These are phyloP conservation scores for Davidsoniella eucalypti DNA, from an alignment of 2,329 filamentous ascomycete species.

Conservation along the genomic window DNA sequence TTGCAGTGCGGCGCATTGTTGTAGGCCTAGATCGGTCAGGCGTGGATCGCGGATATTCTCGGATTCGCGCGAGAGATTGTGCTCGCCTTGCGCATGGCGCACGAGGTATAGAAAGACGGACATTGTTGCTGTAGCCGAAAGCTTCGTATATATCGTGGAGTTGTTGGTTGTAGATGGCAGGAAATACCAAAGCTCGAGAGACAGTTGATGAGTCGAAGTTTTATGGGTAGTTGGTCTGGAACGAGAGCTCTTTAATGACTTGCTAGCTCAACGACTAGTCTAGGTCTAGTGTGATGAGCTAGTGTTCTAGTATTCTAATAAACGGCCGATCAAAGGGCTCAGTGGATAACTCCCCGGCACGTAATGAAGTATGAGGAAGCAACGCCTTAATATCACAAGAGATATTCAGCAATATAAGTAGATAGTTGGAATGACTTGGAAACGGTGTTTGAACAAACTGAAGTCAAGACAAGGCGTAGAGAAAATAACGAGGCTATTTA, in stretches of 20 bases:
- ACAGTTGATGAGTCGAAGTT: neutral
- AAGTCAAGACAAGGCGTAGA: no score
- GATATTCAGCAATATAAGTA: no score
- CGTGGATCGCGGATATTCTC: conserved; percentile 60
- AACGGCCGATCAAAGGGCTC: no score
- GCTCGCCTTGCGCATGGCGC: conserved; percentile 62
- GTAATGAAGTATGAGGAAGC: no score
- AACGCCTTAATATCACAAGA: no score
- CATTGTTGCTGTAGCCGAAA: conserved; percentile 21
- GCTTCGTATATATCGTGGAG: neutral
- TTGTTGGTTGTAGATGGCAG: neutral
- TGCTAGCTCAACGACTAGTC: no score
- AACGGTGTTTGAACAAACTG: no score
- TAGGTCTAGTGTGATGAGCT: no score
- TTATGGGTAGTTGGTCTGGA: neutral
- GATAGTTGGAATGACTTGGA: no score
- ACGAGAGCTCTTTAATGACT: neutral
- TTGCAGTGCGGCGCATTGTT: conserved; percentile 54
- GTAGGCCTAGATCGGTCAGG: conserved; percentile 57
- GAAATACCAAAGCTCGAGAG: neutral
- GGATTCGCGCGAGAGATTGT: conserved; percentile 59
- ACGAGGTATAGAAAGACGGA: conserved; percentile 46
- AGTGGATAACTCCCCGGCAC: no score
- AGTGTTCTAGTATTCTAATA: no score
- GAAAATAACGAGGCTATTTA: no score